Base-by-base conservation (phyloP, 768 basidiomycete species). In the Hemileccinum impolitum region DNA sequence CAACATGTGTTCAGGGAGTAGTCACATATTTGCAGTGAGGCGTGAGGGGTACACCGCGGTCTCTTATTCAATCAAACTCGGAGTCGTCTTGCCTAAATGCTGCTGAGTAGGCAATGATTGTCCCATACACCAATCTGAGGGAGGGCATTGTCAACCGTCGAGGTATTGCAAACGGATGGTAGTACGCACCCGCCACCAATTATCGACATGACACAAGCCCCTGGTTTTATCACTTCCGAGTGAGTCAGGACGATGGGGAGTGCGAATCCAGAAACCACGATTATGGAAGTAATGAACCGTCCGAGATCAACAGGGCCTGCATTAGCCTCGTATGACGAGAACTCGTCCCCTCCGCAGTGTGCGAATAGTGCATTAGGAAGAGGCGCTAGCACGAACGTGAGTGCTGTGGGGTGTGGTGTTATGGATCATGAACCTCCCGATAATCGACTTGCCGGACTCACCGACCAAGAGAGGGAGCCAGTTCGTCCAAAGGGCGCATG, bases 391-490 rank as follows among this genome's bases (percentile, higher is more conserved):
- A 97, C 89, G 69, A 98, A 99, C 17, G 85, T 94, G 52, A 96
- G 71, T 10, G 96, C 96, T 97, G 54, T 32, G 39, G 17, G 19
- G 11, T 14, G 11, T 14, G 12, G 6, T 17, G 31, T 35, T n/a
- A 30, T 53, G 37, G 36, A 23, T 45, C 35, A 19, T 18, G 26
- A 14, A 17, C 18, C 30, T 18, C 21, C 15, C 1, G 15, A 36
- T n/a, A 19, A 41, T 17, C 30, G 35, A 30, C 21, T n/a, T 3
- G 25, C 11, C 14, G 7, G 17, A 75, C 89, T 54, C 58, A 96
- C 96, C 96, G 55, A 97, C 95, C 55, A 98, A 78, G 43, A 99
- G 76, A 30, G 96, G 96, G 18, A 98, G 76, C 96, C 96, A 99
- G 67, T 99, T 99, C 13, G 82, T 73, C 86, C 87, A 98, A 26